Percentiles rank a stretch among this genome's conserved stretches.
These are phyloP conservation scores for Nakazawaea anatomiae DNA, from an alignment of 805 yeast species.

Conservation along the genomic window DNA sequence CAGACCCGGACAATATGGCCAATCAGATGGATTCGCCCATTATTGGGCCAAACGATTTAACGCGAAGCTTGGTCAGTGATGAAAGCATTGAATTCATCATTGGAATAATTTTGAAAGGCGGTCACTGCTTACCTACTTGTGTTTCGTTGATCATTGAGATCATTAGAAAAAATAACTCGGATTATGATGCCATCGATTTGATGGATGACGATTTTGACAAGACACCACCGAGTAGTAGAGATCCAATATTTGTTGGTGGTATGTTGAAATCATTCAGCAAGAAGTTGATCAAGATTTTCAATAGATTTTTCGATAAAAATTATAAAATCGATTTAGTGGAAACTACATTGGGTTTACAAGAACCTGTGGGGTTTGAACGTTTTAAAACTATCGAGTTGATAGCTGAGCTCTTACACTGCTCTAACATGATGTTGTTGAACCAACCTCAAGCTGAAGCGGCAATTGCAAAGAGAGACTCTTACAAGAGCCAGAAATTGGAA, in stretches of 20 bases:
- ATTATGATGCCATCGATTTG: conserved; percentile 62
- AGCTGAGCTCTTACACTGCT: conserved; percentile 92
- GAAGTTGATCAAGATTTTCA: conserved; percentile 24
- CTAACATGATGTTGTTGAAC: conserved; percentile 88
- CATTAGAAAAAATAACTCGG: conserved; percentile 91
- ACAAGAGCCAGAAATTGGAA: conserved; percentile 49
- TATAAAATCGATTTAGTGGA: conserved; percentile 23
- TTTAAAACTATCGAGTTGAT: conserved; percentile 86
- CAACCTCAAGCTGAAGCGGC: conserved; percentile 64
- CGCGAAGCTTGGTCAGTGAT: conserved; percentile 81
- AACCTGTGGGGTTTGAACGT: conserved; percentile 83
- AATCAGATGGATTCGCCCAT: conserved; percentile 39
- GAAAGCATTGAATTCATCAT: conserved; percentile 61
- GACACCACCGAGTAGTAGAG: conserved; percentile 80
- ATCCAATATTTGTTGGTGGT: conserved; percentile 87
- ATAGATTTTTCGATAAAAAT: conserved; percentile 22
- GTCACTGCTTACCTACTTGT: conserved; percentile 86
- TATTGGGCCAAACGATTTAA: conserved; percentile 92
- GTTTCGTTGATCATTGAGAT: conserved; percentile 92
- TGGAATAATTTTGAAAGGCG: conserved; percentile 68
- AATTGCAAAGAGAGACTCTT: conserved; percentile 62
- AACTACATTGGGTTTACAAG: conserved; percentile 54
- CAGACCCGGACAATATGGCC: background rate
- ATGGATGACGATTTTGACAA: conserved; percentile 14
- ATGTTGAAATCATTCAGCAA: conserved; percentile 71